phyloP scores from a whole-genome alignment of 129 eudicot species.

The Flaveria sonorensis region DNA sequence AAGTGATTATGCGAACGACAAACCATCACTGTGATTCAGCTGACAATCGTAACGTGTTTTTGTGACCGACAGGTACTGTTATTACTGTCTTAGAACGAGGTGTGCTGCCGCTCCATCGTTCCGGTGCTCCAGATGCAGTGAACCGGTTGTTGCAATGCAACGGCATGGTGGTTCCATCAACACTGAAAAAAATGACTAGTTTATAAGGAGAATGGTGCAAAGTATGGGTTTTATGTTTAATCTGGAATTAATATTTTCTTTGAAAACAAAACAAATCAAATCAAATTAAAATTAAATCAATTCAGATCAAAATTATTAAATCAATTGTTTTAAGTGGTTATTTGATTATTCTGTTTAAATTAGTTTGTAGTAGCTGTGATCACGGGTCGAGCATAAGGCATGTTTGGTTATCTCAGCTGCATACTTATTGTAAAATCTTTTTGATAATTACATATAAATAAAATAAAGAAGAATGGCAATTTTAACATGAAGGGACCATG shows the following conservation, averaged over 20 bases:
- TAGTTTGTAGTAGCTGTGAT: too few species aligned
- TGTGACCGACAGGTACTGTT: slow-evolving; percentile 35
- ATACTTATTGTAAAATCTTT: too few species aligned
- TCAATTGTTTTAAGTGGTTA: neutral
- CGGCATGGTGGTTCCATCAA: slow-evolving; percentile 57
- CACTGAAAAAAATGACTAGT: slow-evolving; percentile 21
- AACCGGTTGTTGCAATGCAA: slow-evolving; percentile 92
- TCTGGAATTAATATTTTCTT: slow-evolving; percentile 20
- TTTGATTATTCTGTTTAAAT: too few species aligned
- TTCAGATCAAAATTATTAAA: slow-evolving; percentile 1
- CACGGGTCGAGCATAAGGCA: too few species aligned
- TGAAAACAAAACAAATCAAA: neutral
- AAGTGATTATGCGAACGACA: neutral
- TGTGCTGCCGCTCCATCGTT: slow-evolving; percentile 79
- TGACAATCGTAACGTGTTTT: neutral
- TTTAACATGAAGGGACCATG: too few species aligned
- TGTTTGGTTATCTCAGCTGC: too few species aligned
- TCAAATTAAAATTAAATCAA: slow-evolving; percentile 4
- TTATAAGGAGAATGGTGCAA: slow-evolving; percentile 17
- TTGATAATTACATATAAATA: too few species aligned
- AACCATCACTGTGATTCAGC: neutral
- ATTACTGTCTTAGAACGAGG: slow-evolving; percentile 93
- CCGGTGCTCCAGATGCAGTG: slow-evolving; percentile 81
- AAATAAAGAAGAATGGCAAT: too few species aligned
- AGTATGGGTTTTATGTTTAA: slow-evolving; percentile 30